Conservation (phyloP, 2,329 filamentous ascomycete genomes). For the Paracamarosporium sp. region DNA sequence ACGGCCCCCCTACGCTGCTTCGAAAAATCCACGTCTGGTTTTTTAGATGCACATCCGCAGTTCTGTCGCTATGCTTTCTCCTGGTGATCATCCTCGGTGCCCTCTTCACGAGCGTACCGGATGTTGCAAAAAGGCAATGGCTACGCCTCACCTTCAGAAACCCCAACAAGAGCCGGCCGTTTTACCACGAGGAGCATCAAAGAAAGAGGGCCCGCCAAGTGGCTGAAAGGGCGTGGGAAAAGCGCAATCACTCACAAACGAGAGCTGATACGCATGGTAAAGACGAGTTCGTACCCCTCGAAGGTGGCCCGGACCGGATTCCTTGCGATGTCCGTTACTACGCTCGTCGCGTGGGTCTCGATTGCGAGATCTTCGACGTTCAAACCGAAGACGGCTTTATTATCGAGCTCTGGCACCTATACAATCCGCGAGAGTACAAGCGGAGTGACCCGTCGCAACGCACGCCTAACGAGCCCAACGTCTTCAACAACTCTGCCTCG, state of each 20-base stretch:
- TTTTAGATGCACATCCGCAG: conserved; percentile 73
- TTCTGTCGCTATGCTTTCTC: conserved; percentile 80
- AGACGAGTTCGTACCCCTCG: conserved; percentile 73
- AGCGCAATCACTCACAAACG: conserved; percentile 41
- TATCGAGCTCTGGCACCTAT: conserved; percentile 87
- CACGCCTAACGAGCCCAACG: conserved; percentile 63
- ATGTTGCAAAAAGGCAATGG: conserved; percentile 57
- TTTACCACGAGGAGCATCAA: conserved; percentile 74
- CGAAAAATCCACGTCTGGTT: conserved; percentile 69
- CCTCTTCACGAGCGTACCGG: conserved; percentile 70
- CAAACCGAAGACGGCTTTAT: conserved; percentile 95
- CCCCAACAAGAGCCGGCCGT: conserved; percentile 68
- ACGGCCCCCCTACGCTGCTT: conserved; percentile 74
- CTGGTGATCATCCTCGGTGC: conserved; percentile 77
- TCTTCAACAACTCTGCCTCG: conserved; percentile 60
- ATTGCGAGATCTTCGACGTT: conserved; percentile 82
- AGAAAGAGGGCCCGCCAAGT: conserved; percentile 64
- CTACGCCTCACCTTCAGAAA: conserved; percentile 65
- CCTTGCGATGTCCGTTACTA: conserved; percentile 85
- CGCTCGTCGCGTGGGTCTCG: conserved; percentile 83
- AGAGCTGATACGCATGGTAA: conserved; percentile 47
- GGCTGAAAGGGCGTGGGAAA: conserved; percentile 68
- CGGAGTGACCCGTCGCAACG: conserved; percentile 59
- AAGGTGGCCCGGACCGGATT: conserved; percentile 81
- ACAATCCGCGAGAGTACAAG: conserved; percentile 77